Percentiles rank a stretch among this genome's conserved stretches.
These are phyloP conservation scores for Tetrahymena malaccensis DNA, from an alignment of 73 alveolate species.

Conservation along the genomic window DNA sequence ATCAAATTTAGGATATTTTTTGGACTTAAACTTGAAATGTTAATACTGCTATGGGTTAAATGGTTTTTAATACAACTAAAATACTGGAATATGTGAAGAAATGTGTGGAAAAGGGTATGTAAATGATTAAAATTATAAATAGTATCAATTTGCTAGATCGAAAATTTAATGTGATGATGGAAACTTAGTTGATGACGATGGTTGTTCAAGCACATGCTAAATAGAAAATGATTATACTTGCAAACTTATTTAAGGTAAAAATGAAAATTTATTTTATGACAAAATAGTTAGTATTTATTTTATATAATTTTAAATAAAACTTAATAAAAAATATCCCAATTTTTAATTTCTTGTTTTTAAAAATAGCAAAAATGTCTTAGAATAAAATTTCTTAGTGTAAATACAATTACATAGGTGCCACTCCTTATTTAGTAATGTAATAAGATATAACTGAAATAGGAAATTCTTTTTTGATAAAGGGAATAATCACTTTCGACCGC, in stretches of 20 bases:
- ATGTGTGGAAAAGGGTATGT: not conserved
- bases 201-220: not conserved
- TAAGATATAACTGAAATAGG: not conserved
- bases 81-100: not conserved
- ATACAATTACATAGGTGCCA: not conserved
- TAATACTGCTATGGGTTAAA: not conserved
- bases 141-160: not conserved
- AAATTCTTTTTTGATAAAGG: not conserved
- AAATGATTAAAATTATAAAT: not conserved
- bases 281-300: too few species aligned
- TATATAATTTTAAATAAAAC: too few species aligned
- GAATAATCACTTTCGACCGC: not conserved
- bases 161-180: not conserved
- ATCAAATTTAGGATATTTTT: not conserved
- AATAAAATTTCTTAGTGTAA: not conserved
- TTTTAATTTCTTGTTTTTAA: too few species aligned
- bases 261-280: too few species aligned
- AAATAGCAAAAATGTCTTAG: not conserved
- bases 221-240: not conserved
- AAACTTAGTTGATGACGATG: not conserved
- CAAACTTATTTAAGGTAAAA: not conserved
- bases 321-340: too few species aligned
- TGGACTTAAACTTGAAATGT: not conserved
- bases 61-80: not conserved
- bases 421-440: not conserved